Percentiles rank a stretch among this genome's conserved stretches.
Evolutionary conservation across 2,329 filamentous ascomycete genomes (phyloP).

Genomic region (Colletotrichum spinosum): DNA sequence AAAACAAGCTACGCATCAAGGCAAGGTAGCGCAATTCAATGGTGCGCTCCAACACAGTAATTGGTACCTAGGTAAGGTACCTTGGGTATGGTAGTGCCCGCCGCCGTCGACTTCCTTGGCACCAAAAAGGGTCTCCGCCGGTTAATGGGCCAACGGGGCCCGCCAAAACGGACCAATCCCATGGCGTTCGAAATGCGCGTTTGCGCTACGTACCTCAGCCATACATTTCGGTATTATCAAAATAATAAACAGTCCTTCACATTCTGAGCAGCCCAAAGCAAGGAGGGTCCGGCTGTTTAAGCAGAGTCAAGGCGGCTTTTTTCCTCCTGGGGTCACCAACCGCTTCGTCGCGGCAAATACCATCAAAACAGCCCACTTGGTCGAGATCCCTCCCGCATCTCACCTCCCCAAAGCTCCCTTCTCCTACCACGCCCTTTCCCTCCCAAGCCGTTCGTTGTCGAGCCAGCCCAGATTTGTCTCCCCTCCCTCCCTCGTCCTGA

Average conservation of each 20-base stretch:
- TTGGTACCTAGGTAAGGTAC: too few relatives aligned
- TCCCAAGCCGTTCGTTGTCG: slow-evolving; percentile 26
- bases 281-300: slow-evolving; percentile 17
- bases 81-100: neutral
- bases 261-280: slow-evolving; percentile 17
- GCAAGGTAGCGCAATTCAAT: too few relatives aligned
- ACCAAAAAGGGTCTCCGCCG: slow-evolving; percentile 16
- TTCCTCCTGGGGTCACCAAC: slow-evolving; percentile 20
- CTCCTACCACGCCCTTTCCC: slow-evolving; percentile 21
- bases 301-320: slow-evolving; percentile 29
- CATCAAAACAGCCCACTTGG: slow-evolving; percentile 24
- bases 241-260: slow-evolving; percentile 28
- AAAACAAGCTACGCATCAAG: too few relatives aligned
- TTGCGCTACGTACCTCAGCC: slow-evolving; percentile 17
- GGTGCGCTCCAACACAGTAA: too few relatives aligned
- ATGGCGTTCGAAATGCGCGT: slow-evolving; percentile 28
- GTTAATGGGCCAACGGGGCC: slow-evolving; percentile 29
- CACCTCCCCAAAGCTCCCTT: slow-evolving; percentile 27
- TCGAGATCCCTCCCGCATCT: slow-evolving; percentile 16
- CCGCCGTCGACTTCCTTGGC: too few relatives aligned
- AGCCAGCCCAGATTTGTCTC: slow-evolving; percentile 24
- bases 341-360: slow-evolving; percentile 29
- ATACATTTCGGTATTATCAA: slow-evolving; percentile 25
- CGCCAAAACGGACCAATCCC: slow-evolving; percentile 12
- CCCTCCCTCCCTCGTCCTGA: slow-evolving; percentile 15